Evolutionary conservation across 2,329 filamentous ascomycete genomes (phyloP).

Genomic region (Parafenestella ontariensis): DNA sequence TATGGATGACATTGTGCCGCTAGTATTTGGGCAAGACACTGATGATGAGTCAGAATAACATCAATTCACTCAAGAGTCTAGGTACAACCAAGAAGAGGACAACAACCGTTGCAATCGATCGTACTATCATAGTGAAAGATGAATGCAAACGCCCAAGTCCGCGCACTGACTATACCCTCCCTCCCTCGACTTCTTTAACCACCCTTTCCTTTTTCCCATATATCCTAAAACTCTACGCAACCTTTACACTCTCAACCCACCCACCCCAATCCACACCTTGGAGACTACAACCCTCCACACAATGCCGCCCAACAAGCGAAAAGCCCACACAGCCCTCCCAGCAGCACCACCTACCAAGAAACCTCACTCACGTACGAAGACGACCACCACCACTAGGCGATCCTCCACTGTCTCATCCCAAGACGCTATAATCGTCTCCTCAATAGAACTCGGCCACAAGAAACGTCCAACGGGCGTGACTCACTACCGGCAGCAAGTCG

Average conservation of each 20-base stretch:
- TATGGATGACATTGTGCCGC: slow-evolving; percentile 35
- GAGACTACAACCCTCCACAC: background rate
- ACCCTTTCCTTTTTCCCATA: too few relatives aligned
- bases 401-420: slow-evolving; percentile 22
- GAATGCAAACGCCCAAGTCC: slow-evolving; percentile 6
- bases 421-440: slow-evolving; percentile 25
- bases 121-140: slow-evolving; percentile 6
- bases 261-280: too few relatives aligned
- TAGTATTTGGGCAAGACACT: slow-evolving; percentile 46
- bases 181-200: too few relatives aligned
- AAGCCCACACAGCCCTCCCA: background rate
- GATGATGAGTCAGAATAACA: slow-evolving; percentile 44
- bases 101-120: background rate
- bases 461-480: background rate
- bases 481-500: too few relatives aligned
- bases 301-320: background rate
- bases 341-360: background rate
- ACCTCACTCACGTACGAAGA: background rate
- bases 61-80: background rate
- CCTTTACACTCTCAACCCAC: too few relatives aligned
- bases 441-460: slow-evolving; percentile 6
- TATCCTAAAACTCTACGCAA: background rate
- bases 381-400: too few relatives aligned
- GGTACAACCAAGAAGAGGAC: background rate
- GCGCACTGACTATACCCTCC: slow-evolving; percentile 19